These are phyloP conservation scores for Chrysanthemum seticuspe DNA, from an alignment of 129 eudicot genomes.

Conservation along the genomic window DNA sequence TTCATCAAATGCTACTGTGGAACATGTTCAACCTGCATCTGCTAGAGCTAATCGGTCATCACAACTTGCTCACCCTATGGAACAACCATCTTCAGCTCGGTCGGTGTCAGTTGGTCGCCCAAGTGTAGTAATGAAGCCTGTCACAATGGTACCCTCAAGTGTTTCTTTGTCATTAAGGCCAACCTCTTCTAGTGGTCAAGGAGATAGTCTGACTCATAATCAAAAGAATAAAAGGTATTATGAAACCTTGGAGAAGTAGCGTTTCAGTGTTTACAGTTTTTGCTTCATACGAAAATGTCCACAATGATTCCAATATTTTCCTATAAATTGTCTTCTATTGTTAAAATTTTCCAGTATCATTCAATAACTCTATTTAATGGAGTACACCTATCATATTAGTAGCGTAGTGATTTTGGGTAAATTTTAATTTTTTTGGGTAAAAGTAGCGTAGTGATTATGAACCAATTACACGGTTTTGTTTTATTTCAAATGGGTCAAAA, in stretches of 20 bases:
- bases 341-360: too few relatives aligned
- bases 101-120: slow-evolving; percentile 43
- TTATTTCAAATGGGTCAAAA: not conserved
- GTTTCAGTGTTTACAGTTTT: too few relatives aligned
- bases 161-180: slow-evolving; percentile 56
- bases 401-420: too few relatives aligned
- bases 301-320: too few relatives aligned
- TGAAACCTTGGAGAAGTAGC: not conserved
- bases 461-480: not conserved
- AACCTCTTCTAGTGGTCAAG: slow-evolving; percentile 33
- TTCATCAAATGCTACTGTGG: slow-evolving; percentile 32
- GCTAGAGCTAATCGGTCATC: slow-evolving; percentile 45
- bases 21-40: slow-evolving; percentile 52
- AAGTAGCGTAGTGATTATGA: too few relatives aligned
- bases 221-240: slow-evolving; percentile 60
- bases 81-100: slow-evolving; percentile 72
- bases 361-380: too few relatives aligned
- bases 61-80: slow-evolving; percentile 26
- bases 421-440: too few relatives aligned
- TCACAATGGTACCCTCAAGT: slow-evolving; percentile 59
- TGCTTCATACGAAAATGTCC: too few relatives aligned
- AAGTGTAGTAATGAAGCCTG: slow-evolving; percentile 44
- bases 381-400: too few relatives aligned
- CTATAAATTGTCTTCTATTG: too few relatives aligned
- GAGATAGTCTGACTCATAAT: slow-evolving; percentile 36